Base-by-base conservation (phyloP, 1,284 basidiomycete species). In the Taiwanofungus camphoratus region DNA sequence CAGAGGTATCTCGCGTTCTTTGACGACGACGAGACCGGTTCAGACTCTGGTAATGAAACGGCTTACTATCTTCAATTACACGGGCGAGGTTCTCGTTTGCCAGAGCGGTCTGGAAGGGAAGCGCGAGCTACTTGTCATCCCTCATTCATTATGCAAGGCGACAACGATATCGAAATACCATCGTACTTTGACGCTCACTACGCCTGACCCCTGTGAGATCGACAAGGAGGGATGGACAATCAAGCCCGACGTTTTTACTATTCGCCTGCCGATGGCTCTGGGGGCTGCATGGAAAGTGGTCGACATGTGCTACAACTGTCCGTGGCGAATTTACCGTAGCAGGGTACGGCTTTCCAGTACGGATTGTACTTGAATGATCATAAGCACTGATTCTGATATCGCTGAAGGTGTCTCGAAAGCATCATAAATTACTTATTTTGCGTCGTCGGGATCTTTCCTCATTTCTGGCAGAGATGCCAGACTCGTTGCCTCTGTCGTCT, bases 391-490 rank as follows among this genome's bases (percentile, higher is more conserved):
- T 45, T 21, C 8, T 33, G 15, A 26, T 11, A 35, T 9, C 21
- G 19, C 36, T 13, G n/a, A 44, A 64, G 64, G 16, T 54, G 1
- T 53, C 58, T 5, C 52, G 52, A 33, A 49, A 51, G 34, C 68
- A 70, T 32, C 63, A 69, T 45, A 65, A 61, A 45, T 51, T 88
- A 7, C 51, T 77, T 4, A 68, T 88, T 15, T 57, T 89, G 19
- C 74, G 74, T 11, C 68, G 62, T 39, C 69, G 87, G 46, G 66
- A 79, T 46, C 56, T 79, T 39, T 67, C 74, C 4, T 69, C 72
- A 3, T 90, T 85, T 58, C 60, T 90, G 39, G 73, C 79, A 6
- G 71, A 76, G 27, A 66, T 93, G 33, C 80, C 84, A 2, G 82
- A 92, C 58, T 57, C 65, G 3, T 64, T 75, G 1, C 71, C 79